Conservation (phyloP, 2,329 filamentous ascomycete species). For the Aspergillus fischeri region DNA sequence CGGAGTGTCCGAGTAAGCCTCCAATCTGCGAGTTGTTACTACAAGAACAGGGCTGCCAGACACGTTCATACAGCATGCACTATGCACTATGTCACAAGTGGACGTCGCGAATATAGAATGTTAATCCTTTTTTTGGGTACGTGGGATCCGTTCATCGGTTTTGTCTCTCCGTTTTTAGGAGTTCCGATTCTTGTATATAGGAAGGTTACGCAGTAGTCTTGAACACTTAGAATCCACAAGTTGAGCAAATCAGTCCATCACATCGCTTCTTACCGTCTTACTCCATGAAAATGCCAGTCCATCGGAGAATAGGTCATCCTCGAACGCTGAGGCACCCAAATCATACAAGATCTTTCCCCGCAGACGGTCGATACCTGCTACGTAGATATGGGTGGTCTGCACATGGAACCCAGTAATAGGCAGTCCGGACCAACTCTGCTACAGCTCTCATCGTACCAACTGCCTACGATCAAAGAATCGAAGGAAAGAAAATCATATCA, state of each 20-base stretch:
- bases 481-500: background rate
- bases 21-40: background rate
- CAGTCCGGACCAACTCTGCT: background rate
- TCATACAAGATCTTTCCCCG: background rate
- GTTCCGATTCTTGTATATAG: background rate
- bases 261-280: background rate
- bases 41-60: background rate
- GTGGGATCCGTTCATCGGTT: slow-evolving; percentile 2
- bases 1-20: slow-evolving; percentile 21
- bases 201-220: background rate
- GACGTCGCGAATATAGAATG: background rate
- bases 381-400: no score
- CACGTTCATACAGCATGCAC: background rate
- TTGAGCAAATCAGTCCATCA: background rate
- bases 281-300: background rate
- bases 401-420: no score
- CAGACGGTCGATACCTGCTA: no score
- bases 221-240: background rate
- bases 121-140: background rate
- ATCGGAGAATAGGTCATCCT: background rate
- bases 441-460: background rate
- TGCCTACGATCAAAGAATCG: background rate
- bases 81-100: background rate
- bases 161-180: background rate
- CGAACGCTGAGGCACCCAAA: background rate